phyloP scores from a whole-genome alignment of 2,329 filamentous ascomycete species.

The Alternaria tenuissima region DNA sequence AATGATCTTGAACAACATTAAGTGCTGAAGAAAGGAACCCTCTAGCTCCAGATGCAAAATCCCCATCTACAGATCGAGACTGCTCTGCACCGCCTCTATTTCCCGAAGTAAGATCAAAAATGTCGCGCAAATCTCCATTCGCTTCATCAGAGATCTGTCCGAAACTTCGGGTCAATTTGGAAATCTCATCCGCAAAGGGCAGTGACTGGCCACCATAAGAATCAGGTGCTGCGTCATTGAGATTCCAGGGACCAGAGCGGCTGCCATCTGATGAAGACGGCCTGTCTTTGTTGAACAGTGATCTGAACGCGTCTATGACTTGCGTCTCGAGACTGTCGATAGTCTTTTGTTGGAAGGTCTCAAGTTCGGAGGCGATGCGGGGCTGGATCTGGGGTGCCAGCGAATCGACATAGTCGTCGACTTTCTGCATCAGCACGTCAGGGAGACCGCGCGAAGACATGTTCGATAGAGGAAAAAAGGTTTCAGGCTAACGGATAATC shows the following conservation, averaged over 20 bases:
- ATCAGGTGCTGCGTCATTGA: slow-evolving; percentile 39
- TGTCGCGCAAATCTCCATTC: slow-evolving; percentile 38
- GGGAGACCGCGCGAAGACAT: slow-evolving; percentile 34
- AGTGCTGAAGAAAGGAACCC: slow-evolving; percentile 39
- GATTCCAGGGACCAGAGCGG: slow-evolving; percentile 28
- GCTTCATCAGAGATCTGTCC: slow-evolving; percentile 39
- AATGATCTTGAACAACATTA: slow-evolving; percentile 36
- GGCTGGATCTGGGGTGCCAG: slow-evolving; percentile 43
- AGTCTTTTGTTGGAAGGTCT: slow-evolving; percentile 42
- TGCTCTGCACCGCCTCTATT: slow-evolving; percentile 20
- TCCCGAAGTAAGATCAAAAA: slow-evolving; percentile 38
- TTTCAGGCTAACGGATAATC: neutral
- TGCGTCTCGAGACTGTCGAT: slow-evolving; percentile 43
- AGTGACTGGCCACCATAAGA: slow-evolving; percentile 40
- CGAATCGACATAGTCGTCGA: slow-evolving; percentile 43
- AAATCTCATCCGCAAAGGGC: slow-evolving; percentile 41
- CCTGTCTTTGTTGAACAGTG: slow-evolving; percentile 36
- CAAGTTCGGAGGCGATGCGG: slow-evolving; percentile 42
- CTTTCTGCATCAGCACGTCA: slow-evolving; percentile 38
- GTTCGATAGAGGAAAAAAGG: neutral
- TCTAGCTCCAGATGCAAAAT: slow-evolving; percentile 29
- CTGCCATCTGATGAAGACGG: slow-evolving; percentile 24
- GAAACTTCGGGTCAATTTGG: slow-evolving; percentile 41
- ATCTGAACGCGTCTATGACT: slow-evolving; percentile 41
- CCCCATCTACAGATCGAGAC: slow-evolving; percentile 21